phyloP scores from a whole-genome alignment of 805 yeast species.

The Danielia reshetovae region DNA sequence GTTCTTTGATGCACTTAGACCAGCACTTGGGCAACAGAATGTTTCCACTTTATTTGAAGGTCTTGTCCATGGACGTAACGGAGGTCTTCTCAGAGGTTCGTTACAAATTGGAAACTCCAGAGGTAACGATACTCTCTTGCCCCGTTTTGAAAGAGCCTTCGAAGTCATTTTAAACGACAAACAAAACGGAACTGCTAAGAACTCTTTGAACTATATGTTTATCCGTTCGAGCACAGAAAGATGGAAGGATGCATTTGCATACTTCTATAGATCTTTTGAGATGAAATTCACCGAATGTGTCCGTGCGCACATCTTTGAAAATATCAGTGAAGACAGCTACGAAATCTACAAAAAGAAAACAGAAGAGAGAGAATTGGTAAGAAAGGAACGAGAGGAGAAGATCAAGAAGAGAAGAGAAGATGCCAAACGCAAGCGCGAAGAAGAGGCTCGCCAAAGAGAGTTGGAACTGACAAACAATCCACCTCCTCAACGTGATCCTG shows the following conservation, averaged over 20 bases:
- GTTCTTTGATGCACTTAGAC: conserved; percentile 25
- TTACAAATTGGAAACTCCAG: conserved; percentile 17
- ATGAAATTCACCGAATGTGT: conserved; percentile 2
- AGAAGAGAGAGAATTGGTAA: conserved; percentile 23
- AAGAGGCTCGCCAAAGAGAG: conserved; percentile 22
- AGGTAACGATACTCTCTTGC: conserved; percentile 6
- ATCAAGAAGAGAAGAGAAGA: conserved; percentile 29
- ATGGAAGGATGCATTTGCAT: conserved; percentile 57
- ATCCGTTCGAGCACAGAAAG: conserved; percentile 55
- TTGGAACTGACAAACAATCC: conserved; percentile 4
- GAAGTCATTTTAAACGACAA: conserved; percentile 15
- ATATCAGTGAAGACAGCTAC: conserved; percentile 47
- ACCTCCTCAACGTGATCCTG: conserved; percentile 37
- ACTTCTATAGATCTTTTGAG: conserved; percentile 3
- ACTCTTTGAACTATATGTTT: conserved; percentile 18
- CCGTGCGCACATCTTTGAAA: conserved; percentile 16
- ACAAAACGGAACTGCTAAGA: conserved; percentile 5
- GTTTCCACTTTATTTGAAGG: conserved; percentile 17
- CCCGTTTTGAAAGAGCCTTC: conserved; percentile 24
- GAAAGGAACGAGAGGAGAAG: conserved; percentile 28
- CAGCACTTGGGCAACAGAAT: conserved; percentile 16
- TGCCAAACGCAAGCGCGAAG: conserved; percentile 23
- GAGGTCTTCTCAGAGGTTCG: conserved; percentile 20
- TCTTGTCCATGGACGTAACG: conserved; percentile 8
- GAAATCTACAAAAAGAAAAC: conserved; percentile 27